A percentile compares a stretch with the other conserved stretches of the same genome.
These are phyloP conservation scores for Ceratocystis lukuohia DNA, from an alignment of 2,329 filamentous ascomycete species.

Conservation along the genomic window DNA sequence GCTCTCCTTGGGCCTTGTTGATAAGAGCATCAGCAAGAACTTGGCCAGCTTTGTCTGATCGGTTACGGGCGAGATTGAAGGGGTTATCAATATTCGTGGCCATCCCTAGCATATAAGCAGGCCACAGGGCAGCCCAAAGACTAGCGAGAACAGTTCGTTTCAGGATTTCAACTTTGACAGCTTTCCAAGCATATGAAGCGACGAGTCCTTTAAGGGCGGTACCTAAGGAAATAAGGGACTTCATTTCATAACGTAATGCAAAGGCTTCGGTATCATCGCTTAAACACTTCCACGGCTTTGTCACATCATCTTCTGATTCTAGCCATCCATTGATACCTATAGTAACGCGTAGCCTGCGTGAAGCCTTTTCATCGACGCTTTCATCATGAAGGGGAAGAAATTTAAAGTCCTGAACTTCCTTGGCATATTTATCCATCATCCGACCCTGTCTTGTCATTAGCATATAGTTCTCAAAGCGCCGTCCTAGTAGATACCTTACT, in stretches of 20 bases:
- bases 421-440: slow-evolving; percentile 79
- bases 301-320: slow-evolving; percentile 57
- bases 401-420: slow-evolving; percentile 66
- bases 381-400: slow-evolving; percentile 56
- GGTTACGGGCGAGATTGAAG: slow-evolving; percentile 60
- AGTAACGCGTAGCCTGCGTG: slow-evolving; percentile 54
- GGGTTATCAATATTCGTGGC: slow-evolving; percentile 66
- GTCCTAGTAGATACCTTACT: slow-evolving; percentile 25
- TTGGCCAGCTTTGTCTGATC: slow-evolving; percentile 66
- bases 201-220: slow-evolving; percentile 59
- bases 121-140: slow-evolving; percentile 56
- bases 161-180: slow-evolving; percentile 61
- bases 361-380: background rate
- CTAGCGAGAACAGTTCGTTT: slow-evolving; percentile 57
- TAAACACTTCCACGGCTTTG: slow-evolving; percentile 66
- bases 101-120: slow-evolving; percentile 51
- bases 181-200: slow-evolving; percentile 59
- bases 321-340: slow-evolving; percentile 86
- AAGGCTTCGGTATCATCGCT: slow-evolving; percentile 64
- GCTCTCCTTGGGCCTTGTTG: slow-evolving; percentile 68
- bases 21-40: slow-evolving; percentile 72
- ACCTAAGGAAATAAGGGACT: slow-evolving; percentile 62
- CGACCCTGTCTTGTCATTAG: slow-evolving; percentile 38
- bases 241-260: slow-evolving; percentile 70
- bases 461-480: background rate